Evolutionary conservation across 306 rosid genomes (phyloP), one percentile per base, ranked within the genome.

Genomic region (Begonia loranthoides): DNA sequence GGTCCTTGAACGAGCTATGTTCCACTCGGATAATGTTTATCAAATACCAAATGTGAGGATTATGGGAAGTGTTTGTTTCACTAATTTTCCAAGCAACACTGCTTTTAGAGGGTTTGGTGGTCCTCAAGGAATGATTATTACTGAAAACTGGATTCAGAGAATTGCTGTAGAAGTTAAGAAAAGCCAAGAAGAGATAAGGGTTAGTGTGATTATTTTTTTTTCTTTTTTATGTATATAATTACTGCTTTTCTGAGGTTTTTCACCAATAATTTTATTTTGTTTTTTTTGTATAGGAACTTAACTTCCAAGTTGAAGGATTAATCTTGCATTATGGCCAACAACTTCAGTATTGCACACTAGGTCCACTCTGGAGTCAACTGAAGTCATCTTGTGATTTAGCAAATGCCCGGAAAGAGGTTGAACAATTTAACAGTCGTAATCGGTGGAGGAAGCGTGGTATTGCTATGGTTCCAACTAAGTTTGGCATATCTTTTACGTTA

Each of bases 81-180:
- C 97, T 41, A 82, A 90, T 67, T 63, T 80, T 44, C 85, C 97
- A 41, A 77, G 90, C 62, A 72, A 90, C 76, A 90, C 97, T 67
- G 95, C 97, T 65, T 90, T 90, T 71, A 80, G 92, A 60, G 97
- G 97, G 54, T 90, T 85, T 72, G 97, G 97, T 72, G 95, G 95
- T 55, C 97, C 95, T 64, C 95, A 90, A 82, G 97, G 97, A 61
- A 78, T 90, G 95, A 72, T 90, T 53, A 80, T 90, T 73, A 34
- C 92, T 46, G 97, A 90, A 78, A 82, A 85, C 54, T 85, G 97
- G 97, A 85, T 90, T 50, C 89, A 85, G 41, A 76, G 95, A 67
- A 78, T 85, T 66, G 84, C 97, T 51, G 67, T 60, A 33, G 95
- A 82, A 70, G 85, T 82, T 60, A 70, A 76, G 59, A 90, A 68